These are phyloP conservation scores for Alternaria arbusti DNA, from an alignment of 2,329 filamentous ascomycete genomes.

Conservation along the genomic window DNA sequence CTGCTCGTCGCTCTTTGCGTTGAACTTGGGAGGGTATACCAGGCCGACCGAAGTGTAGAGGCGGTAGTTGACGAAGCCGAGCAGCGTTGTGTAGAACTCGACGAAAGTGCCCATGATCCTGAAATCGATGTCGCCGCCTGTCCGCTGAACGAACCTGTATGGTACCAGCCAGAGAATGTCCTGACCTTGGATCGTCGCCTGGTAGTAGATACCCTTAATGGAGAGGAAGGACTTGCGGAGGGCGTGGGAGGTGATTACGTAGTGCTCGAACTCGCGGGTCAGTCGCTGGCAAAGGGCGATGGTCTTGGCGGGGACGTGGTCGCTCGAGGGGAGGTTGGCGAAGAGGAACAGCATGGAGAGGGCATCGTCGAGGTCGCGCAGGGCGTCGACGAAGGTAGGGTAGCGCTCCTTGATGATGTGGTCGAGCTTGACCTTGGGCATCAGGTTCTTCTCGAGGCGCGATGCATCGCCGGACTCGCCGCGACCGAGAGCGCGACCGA, in stretches of 20 bases:
- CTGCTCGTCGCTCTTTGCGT: slow-evolving; percentile 82
- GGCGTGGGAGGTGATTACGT: slow-evolving; percentile 89
- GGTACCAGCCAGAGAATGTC: slow-evolving; percentile 97
- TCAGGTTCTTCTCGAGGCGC: slow-evolving; percentile 88
- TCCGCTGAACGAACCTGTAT: slow-evolving; percentile 95
- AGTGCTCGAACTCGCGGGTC: slow-evolving; percentile 96
- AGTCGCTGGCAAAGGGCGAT: slow-evolving; percentile 93
- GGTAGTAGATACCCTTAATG: slow-evolving; percentile 99
- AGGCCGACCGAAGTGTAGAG: slow-evolving; percentile 90
- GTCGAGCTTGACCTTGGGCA: slow-evolving; percentile 88
- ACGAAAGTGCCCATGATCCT: slow-evolving; percentile 99
- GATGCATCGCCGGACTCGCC: slow-evolving; percentile 90
- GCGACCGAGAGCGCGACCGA: slow-evolving; percentile 86
- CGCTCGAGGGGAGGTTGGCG: slow-evolving; percentile 90
- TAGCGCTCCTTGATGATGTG: slow-evolving; percentile 98
- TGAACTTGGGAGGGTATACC: slow-evolving; percentile 95
- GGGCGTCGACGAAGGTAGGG: slow-evolving; percentile 91
- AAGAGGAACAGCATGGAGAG: slow-evolving; percentile 97
- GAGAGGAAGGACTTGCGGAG: slow-evolving; percentile 95
- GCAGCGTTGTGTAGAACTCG: slow-evolving; percentile 96
- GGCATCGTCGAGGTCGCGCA: slow-evolving; percentile 95
- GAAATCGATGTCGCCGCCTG: slow-evolving; percentile 95
- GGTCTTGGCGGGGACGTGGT: slow-evolving; percentile 90
- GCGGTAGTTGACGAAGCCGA: slow-evolving; percentile 95
- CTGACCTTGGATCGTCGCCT: slow-evolving; percentile 95